Evolutionary conservation across 1,139 yeast genomes (phyloP).

Genomic region (Blastobotrys raffinosifermentans): DNA sequence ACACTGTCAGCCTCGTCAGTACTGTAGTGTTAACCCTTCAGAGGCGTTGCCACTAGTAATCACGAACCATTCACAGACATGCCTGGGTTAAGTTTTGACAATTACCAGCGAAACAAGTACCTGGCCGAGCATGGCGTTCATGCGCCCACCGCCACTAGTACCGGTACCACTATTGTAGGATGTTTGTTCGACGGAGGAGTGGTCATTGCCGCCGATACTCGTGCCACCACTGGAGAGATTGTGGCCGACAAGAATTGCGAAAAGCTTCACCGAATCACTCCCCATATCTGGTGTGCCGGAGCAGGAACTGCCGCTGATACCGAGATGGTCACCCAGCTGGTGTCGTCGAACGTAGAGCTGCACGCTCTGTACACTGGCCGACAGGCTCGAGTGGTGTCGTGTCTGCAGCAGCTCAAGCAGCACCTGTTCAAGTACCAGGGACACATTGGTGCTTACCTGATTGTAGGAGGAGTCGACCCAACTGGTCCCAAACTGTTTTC

Average conservation of each 20-base stretch:
- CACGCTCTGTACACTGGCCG: constrained; percentile 80
- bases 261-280: constrained; percentile 85
- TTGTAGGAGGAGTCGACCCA: constrained; percentile 96
- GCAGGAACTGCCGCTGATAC: constrained; percentile 99
- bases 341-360: constrained; percentile 82
- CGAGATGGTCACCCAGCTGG: constrained; percentile 91
- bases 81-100: constrained; percentile 92
- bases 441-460: constrained; percentile 91
- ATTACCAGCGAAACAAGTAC: constrained; percentile 78
- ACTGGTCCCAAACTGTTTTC: constrained; percentile 91
- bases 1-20: too few species aligned
- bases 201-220: constrained; percentile 95
- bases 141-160: constrained; percentile 84
- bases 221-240: constrained; percentile 93
- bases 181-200: constrained; percentile 90
- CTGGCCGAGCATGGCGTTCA: constrained; percentile 67
- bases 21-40: constrained; percentile 12
- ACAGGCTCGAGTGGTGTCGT: constrained; percentile 88
- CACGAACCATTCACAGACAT: constrained; percentile 33
- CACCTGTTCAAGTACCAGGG: constrained; percentile 96
- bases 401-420: constrained; percentile 88
- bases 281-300: constrained; percentile 98
- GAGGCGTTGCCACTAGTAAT: background rate
- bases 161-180: constrained; percentile 98
- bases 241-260: constrained; percentile 99